These are phyloP conservation scores for Viola pubescens DNA, from an alignment of 441 rosid species.

Conservation along the genomic window DNA sequence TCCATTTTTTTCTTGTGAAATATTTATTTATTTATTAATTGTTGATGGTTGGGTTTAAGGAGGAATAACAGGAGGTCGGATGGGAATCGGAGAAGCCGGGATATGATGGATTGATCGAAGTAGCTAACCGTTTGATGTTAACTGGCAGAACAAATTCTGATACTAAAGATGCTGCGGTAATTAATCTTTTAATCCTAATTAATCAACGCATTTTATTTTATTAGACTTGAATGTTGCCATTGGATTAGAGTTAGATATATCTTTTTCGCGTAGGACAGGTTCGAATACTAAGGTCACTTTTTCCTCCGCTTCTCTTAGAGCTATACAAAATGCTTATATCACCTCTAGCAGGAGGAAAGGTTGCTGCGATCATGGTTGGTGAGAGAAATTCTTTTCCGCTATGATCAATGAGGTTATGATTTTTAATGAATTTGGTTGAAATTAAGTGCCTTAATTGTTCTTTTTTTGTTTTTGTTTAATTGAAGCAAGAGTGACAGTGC, in stretches of 20 bases:
- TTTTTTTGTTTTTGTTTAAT: not conserved
- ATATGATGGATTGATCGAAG: constrained; percentile 67
- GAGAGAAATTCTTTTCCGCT: constrained; percentile 21
- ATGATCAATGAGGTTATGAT: not conserved
- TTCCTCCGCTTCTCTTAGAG: constrained; percentile 67
- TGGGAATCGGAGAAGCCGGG: constrained; percentile 83
- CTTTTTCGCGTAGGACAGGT: constrained; percentile 35
- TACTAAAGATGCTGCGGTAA: constrained; percentile 58
- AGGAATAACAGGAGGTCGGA: constrained; percentile 67
- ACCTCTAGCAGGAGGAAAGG: constrained; percentile 60
- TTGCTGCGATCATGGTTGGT: constrained; percentile 87
- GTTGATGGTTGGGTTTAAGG: constrained; percentile 19
- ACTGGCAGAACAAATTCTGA: constrained; percentile 47
- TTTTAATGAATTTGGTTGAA: not conserved
- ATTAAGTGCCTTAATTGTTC: not conserved
- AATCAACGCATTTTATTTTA: not conserved
- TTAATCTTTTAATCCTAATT: not conserved
- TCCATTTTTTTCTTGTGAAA: not conserved
- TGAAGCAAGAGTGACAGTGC: constrained; percentile 68
- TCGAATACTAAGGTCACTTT: constrained; percentile 54
- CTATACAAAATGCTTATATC: constrained; percentile 57
- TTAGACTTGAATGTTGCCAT: not conserved
- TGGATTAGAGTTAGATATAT: not conserved
- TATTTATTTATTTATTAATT: not conserved
- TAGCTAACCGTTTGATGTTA: constrained; percentile 58